Evolutionary conservation across 768 basidiomycete species (phyloP), one percentile per base, ranked within the genome.

Genomic region (Kwoniella newhampshirensis): DNA sequence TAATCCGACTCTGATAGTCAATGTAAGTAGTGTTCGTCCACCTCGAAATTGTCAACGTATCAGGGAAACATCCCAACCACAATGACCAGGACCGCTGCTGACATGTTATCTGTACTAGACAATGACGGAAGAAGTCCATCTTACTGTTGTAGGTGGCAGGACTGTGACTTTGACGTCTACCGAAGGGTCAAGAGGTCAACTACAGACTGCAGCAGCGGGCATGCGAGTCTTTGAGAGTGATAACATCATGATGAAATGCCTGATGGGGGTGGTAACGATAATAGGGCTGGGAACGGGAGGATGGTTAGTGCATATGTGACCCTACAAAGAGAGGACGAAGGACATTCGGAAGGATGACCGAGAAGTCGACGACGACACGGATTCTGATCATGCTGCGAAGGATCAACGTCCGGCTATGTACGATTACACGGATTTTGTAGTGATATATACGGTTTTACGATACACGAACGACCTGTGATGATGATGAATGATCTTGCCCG

Each of bases 131-230:
- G 46, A 56, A 26, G 54, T 48, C 9, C 54, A 56, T 6, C 41
- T 56, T 18, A 56, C 54, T 13, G 54, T 56, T 1, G 36, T 56
- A 9, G 54, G 54, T 2, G 54, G 54, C 6, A 17, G 35, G 20
- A 56, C 54, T 11, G 44, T 46, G 1, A 56, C 54, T 3, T 45
- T 46, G 2, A 42, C 37, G 17, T 36, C 36, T 20, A 56, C 54
- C 30, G 54, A 46, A 49, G 54, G 54, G 23, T 23, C 26, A 35
- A 39, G 47, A 12, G 54, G 54, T 26, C 32, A 27, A 1, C 28
- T 56, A 13, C 54, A 56, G 26, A 40, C 50, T 7, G 1, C 39
- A 2, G 50, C n/a, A 32, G n/a, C 20, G 2, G 4, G 26, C 9
- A 20, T 27, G 28, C 0, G 27, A 40, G 26, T 36, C 36, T n/a